Evolutionary conservation across 495 filamentous ascomycete genomes (phyloP).

Genomic region (Neurospora sp.): DNA sequence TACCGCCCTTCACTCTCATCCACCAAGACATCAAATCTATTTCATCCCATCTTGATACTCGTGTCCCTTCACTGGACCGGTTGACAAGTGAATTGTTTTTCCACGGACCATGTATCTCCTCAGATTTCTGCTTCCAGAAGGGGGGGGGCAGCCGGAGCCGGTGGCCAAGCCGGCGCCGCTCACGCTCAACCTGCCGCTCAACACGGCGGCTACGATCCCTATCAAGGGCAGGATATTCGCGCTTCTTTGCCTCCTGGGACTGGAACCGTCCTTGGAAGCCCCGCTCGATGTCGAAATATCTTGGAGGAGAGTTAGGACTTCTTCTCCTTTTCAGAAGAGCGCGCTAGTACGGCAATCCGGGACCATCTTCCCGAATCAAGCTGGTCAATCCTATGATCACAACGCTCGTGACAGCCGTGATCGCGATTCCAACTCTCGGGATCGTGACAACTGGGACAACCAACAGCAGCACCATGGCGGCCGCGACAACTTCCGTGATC

Average conservation of each 20-base stretch:
- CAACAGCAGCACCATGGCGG: not conserved
- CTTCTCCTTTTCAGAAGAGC: no score
- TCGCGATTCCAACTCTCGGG: slow-evolving; percentile 1
- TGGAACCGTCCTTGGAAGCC: no score
- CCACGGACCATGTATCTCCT: not conserved
- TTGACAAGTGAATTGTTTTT: not conserved
- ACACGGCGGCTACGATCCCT: not conserved
- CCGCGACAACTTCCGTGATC: slow-evolving; percentile 14
- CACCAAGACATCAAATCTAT: no score
- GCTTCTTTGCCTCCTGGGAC: no score
- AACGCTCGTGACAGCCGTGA: slow-evolving; percentile 3
- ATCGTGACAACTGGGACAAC: slow-evolving; percentile 6
- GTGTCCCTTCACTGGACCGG: not conserved
- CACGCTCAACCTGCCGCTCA: not conserved
- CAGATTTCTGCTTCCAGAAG: not conserved
- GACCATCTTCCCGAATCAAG: no score
- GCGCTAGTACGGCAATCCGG: no score
- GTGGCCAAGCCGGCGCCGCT: not conserved
- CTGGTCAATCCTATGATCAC: not conserved
- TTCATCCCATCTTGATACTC: not conserved
- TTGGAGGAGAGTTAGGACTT: no score
- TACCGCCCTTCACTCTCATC: no score
- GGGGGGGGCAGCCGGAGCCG: slow-evolving; percentile 1
- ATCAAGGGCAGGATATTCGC: not conserved
- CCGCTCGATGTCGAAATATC: no score